Evolutionary conservation across 2,329 filamentous ascomycete species (phyloP), one percentile per base, ranked within the genome.

Genomic region (Colletotrichum gigasporum): DNA sequence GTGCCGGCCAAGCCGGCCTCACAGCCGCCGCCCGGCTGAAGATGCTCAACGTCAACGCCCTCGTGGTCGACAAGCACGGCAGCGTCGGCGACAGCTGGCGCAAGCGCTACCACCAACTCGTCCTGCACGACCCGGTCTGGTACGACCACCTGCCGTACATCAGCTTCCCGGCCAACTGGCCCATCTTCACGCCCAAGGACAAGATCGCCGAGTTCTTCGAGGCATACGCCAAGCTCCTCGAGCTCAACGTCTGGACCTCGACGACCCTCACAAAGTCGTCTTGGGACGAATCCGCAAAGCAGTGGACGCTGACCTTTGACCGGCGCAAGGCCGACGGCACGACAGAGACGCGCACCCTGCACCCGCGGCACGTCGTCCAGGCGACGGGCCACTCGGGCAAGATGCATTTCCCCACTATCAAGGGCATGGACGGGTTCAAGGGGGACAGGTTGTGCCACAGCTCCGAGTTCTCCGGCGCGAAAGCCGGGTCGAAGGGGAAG

Each of bases 361-460:
- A 85, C 39, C 89, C 90, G 0, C 83, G 80, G 5, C 90, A 92
- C 66, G 74, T 92, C 32, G 83, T 92, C 37, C 88, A 90, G 70
- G 87, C 87, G 1, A 92, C 90, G 0, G 90, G 90, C 0, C 89
- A 91, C 70, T 88, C 88, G 0, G 90, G 90, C 2, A 87, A 91
- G 75, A 89, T 84, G 68, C 83, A 85, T 55, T 71, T 85, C 14
- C 88, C 87, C 0, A 66, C 69, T 2, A 82, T 90, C 68, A 81
- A 82, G 28, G 86, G 85, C 5, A 76, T 82, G 65, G 79, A 80
- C 14, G 71, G 63, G 3, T 90, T 92, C 77, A 75, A 83, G 61
- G 90, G 90, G 0, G 80, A 83, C 41, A 73, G 80, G 2, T 73
- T 88, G 54, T 87, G 85, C 72, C 87, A 90, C 66, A 82, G 82